These are phyloP conservation scores for Ceratobasidium sp. DNA, from an alignment of 1,284 basidiomycete genomes.

Conservation along the genomic window DNA sequence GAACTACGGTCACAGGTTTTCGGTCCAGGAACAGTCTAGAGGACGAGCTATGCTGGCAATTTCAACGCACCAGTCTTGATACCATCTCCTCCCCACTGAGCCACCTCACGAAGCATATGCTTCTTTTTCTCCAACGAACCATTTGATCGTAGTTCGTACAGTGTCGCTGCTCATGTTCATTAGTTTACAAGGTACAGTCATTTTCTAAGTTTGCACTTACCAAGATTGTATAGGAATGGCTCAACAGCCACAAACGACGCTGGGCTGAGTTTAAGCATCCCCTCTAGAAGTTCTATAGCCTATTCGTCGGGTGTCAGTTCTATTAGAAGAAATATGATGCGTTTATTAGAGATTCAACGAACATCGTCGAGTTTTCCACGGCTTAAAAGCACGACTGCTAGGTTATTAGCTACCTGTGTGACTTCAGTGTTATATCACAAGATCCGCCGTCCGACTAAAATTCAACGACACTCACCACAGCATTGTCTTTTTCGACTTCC, in stretches of 20 bases:
- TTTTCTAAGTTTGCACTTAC: constrained; percentile 62
- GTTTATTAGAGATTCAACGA: constrained; percentile 21
- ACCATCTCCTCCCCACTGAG: constrained; percentile 86
- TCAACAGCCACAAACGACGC: constrained; percentile 77
- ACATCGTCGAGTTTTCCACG: constrained; percentile 79
- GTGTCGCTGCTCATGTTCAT: constrained; percentile 66
- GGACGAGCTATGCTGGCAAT: constrained; percentile 66
- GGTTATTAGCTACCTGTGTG: constrained; percentile 86
- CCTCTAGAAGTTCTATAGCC: constrained; percentile 77
- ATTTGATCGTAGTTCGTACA: constrained; percentile 81
- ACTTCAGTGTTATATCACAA: too few species aligned
- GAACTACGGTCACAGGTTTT: too few species aligned
- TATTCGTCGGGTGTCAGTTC: constrained; percentile 53
- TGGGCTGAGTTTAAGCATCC: constrained; percentile 71
- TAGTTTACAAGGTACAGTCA: constrained; percentile 19
- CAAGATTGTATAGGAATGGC: constrained; percentile 83
- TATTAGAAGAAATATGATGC: background rate
- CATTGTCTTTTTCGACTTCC: constrained; percentile 68
- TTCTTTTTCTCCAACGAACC: constrained; percentile 79
- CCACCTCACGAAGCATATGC: constrained; percentile 76
- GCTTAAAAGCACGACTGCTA: constrained; percentile 75
- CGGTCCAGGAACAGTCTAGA: too few species aligned
- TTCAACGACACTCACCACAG: constrained; percentile 63
- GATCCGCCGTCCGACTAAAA: constrained; percentile 8
- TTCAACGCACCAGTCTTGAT: constrained; percentile 82